Percentiles rank a stretch among this genome's conserved stretches.
Evolutionary conservation across 768 basidiomycete genomes (phyloP).

Genomic region (Tulasnella sp.): DNA sequence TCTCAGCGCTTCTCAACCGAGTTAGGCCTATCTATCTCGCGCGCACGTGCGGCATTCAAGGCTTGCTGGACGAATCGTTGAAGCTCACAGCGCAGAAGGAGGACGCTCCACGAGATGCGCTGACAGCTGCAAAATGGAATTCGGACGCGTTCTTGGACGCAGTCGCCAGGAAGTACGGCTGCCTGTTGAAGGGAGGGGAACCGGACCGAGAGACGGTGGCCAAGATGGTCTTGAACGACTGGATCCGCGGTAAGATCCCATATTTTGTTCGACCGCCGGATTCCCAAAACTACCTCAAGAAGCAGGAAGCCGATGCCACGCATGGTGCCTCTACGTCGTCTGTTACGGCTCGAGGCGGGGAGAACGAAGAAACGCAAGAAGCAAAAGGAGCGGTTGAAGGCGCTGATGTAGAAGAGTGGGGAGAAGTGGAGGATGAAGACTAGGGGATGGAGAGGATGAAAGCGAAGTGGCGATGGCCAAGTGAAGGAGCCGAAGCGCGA

Average conservation of each 20-base stretch:
- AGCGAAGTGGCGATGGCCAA: background rate
- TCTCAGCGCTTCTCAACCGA: conserved; percentile 82
- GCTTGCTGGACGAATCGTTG: conserved; percentile 8
- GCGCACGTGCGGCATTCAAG: conserved; percentile 35
- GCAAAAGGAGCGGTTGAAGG: conserved; percentile 58
- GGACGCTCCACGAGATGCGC: conserved; percentile 10
- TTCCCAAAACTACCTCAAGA: conserved; percentile 28
- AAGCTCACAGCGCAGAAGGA: conserved; percentile 23
- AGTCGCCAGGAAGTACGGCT: conserved; percentile 88
- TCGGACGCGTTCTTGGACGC: conserved; percentile 80
- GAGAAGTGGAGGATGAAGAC: conserved; percentile 14
- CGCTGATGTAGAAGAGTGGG: conserved; percentile 5
- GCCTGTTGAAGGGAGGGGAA: conserved; percentile 91
- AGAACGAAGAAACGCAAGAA: conserved; percentile 3
- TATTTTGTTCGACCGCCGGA: conserved; percentile 95
- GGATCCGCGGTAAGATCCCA: conserved; percentile 96
- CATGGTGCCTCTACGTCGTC: background rate
- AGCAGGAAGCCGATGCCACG: background rate
- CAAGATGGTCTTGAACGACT: conserved; percentile 93
- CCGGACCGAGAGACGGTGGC: conserved; percentile 90
- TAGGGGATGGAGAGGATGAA: background rate
- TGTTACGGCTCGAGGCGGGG: background rate
- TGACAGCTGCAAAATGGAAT: conserved; percentile 53
- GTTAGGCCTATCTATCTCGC: conserved; percentile 65
- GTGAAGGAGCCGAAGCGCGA: conserved; percentile 9